Conservation (phyloP, 257 asterid species). For the Fraxinus americana region DNA sequence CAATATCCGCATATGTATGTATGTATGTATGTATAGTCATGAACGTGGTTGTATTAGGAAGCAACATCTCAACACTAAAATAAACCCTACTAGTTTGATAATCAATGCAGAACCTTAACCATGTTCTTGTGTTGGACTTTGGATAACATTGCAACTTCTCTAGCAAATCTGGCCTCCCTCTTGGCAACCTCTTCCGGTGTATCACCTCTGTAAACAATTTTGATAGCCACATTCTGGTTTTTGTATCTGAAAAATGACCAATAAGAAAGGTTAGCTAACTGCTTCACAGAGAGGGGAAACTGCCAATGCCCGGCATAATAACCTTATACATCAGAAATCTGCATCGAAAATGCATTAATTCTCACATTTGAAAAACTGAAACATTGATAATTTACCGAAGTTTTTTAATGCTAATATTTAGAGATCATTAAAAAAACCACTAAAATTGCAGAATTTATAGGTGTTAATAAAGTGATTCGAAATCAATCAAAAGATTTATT, state of each 20-base stretch:
- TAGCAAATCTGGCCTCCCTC: slow-evolving; percentile 64
- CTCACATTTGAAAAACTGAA: neutral
- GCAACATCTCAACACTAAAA: slow-evolving; percentile 13
- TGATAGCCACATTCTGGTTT: slow-evolving; percentile 86
- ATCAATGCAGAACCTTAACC: slow-evolving; percentile 66
- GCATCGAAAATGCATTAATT: neutral
- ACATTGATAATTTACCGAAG: neutral
- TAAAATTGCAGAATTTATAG: neutral
- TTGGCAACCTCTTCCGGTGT: slow-evolving; percentile 77
- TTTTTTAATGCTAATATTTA: neutral
- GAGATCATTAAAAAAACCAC: neutral
- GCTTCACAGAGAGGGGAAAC: slow-evolving; percentile 7
- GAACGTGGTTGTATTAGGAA: neutral
- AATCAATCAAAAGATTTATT: neutral
- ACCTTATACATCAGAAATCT: neutral
- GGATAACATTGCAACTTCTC: slow-evolving; percentile 90
- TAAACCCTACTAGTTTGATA: slow-evolving; percentile 1
- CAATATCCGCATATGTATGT: neutral
- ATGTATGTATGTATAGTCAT: neutral
- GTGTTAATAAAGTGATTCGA: neutral
- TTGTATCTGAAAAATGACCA: slow-evolving; percentile 57
- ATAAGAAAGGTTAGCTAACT: neutral
- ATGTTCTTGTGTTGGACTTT: slow-evolving; percentile 91
- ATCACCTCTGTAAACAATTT: slow-evolving; percentile 73
- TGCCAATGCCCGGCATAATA: neutral